Base-by-base conservation (phyloP, 2,329 filamentous ascomycete genomes). In the Davidsoniella virescens region DNA sequence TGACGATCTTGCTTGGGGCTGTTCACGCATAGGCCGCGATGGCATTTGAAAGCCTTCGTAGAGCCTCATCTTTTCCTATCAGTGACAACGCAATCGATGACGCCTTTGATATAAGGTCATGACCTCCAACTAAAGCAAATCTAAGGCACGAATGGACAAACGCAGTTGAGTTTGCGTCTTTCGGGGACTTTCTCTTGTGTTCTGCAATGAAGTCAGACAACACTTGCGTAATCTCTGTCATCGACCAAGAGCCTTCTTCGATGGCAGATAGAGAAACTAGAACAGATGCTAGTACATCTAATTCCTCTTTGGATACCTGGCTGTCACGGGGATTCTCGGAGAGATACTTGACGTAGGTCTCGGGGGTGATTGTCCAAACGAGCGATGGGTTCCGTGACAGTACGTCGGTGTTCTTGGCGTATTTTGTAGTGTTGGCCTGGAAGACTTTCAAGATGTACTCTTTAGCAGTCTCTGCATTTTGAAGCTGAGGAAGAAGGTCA, bases 281-380 rank as follows among this genome's bases (percentile, higher is more conserved):
- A 20, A 52, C 16, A 5, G 51, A 39, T 2, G 49, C 52, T 37
- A 55, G 47, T 10, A 54, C 50, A 3, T 51, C 49, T 17, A 51
- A 2, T 20, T 49, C 46, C 5, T 26, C 42, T 7, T 41, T 26
- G 6, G 16, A 25, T 3, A 37, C 18, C 10, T 39, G 23, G 6
- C 18, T 14, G n/a, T 29, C 39, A n/a, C 18, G 47, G 10, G 42
- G 6, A n/a, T 33, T 23, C n/a, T 25, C 9, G 26, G 17, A 18
- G 17, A 54, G 49, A 12, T 36, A 23, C 4, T 36, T 9, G 4
- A 25, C 26, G 56, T 66, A 66, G 18, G 59, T 44, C 5, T 40
- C 29, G n/a, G 51, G 44, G 1, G 63, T 63, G 17, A 65, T 59
- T 3, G 62, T 60, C 63, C 64, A 68, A 54, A 67, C 61, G 41